phyloP scores from a whole-genome alignment of 495 filamentous ascomycete genomes.

The Penicillium lagena region DNA sequence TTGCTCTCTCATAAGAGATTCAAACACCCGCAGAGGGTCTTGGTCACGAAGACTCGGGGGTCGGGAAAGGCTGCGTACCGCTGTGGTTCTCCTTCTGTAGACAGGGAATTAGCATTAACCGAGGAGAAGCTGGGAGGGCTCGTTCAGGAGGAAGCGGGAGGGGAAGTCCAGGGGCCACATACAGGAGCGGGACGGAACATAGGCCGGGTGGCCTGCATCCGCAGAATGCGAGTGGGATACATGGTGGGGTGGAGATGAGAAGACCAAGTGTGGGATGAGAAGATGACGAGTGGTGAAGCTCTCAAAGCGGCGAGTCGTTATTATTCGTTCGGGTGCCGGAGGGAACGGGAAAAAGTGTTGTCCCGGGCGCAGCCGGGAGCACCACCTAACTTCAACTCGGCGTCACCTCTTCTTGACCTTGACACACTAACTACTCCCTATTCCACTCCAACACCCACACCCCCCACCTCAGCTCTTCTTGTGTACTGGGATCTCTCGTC shows the following conservation, averaged over 20 bases:
- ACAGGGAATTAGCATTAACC: conserved; percentile 28
- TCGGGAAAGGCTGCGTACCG: conserved; percentile 48
- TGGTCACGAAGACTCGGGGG: too few species aligned
- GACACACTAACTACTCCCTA: too few species aligned
- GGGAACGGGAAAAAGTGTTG: conserved; percentile 21
- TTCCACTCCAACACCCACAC: conserved; percentile 17
- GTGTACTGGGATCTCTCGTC: conserved; percentile 20
- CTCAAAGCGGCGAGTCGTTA: too few species aligned
- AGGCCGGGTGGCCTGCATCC: conserved; percentile 52
- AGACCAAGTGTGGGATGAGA: conserved; percentile 7
- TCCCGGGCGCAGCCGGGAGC: not conserved
- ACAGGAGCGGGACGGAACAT: conserved; percentile 79
- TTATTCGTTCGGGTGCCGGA: conserved; percentile 33
- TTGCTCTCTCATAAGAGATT: not conserved
- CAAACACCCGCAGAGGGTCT: not conserved
- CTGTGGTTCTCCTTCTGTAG: conserved; percentile 74
- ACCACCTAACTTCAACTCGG: too few species aligned
- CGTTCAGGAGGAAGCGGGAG: too few species aligned
- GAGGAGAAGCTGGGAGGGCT: not conserved
- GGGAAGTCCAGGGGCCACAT: conserved; percentile 27
- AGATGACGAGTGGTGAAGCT: conserved; percentile 6
- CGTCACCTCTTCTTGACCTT: too few species aligned
- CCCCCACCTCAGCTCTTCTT: conserved; percentile 7
- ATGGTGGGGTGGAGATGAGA: conserved; percentile 37
- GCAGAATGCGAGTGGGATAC: conserved; percentile 57